phyloP scores from a whole-genome alignment of 2,329 filamentous ascomycete genomes.

The Byssoonygena ceratinophila region DNA sequence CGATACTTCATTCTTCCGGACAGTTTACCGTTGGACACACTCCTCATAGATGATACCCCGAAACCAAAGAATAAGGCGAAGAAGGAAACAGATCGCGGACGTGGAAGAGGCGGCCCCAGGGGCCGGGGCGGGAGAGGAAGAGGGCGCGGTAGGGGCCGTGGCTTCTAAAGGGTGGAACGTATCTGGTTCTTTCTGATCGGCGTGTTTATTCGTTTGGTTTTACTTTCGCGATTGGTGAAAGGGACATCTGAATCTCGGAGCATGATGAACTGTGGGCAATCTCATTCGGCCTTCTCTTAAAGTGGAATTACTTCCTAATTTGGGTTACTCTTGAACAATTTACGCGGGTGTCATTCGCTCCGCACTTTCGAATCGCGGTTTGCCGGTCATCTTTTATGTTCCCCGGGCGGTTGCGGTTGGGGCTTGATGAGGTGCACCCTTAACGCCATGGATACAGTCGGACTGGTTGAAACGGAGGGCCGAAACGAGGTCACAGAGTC shows the following conservation, averaged over 20 bases:
- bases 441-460: background rate
- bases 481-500: too few relatives aligned
- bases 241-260: background rate
- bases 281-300: background rate
- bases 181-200: conserved; percentile 10
- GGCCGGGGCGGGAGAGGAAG: conserved; percentile 43
- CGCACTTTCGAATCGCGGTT: background rate
- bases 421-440: background rate
- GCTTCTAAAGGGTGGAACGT: conserved; percentile 22
- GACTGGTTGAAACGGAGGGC: too few relatives aligned
- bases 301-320: background rate
- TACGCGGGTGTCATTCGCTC: background rate
- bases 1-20: conserved; percentile 95
- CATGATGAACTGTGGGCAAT: conserved; percentile 6
- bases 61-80: conserved; percentile 99
- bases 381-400: background rate
- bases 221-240: conserved; percentile 3
- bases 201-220: conserved; percentile 19
- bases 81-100: conserved; percentile 62
- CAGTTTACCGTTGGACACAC: conserved; percentile 84
- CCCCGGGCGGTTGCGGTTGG: background rate
- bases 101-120: conserved; percentile 39
- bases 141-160: conserved; percentile 43
- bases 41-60: conserved; percentile 89
- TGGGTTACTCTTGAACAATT: background rate